These are phyloP conservation scores for Syzygium oleosum DNA, from an alignment of 345 rosid species.

Conservation along the genomic window DNA sequence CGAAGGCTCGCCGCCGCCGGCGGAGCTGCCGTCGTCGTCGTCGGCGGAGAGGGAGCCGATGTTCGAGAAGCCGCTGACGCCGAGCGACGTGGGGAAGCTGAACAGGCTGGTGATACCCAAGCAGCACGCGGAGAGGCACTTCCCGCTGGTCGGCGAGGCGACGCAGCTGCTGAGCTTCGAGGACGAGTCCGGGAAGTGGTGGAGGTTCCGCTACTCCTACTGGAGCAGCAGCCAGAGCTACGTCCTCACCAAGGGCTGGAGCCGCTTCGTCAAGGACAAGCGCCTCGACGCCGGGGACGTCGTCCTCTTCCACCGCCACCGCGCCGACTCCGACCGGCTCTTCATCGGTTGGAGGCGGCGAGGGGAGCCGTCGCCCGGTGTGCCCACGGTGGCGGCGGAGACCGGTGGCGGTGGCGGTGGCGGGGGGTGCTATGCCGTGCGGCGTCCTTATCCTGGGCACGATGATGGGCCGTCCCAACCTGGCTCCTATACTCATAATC, in stretches of 20 bases:
- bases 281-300: slow-evolving; percentile 76
- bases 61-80: slow-evolving; percentile 81
- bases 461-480: neutral
- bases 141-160: slow-evolving; percentile 27
- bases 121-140: slow-evolving; percentile 83
- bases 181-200: slow-evolving; percentile 77
- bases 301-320: slow-evolving; percentile 55
- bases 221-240: slow-evolving; percentile 92
- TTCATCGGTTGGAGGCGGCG: slow-evolving; percentile 75
- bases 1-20: neutral
- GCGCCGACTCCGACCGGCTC: slow-evolving; percentile 36
- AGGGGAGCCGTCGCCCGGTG: neutral
- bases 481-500: neutral
- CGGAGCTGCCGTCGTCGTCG: neutral
- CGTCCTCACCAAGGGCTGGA: slow-evolving; percentile 90
- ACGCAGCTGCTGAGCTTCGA: slow-evolving; percentile 49
- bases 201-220: slow-evolving; percentile 84
- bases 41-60: slow-evolving; percentile 26
- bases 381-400: neutral
- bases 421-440: neutral
- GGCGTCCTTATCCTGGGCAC: neutral
- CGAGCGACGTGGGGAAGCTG: slow-evolving; percentile 88
- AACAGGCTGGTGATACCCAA: slow-evolving; percentile 87
- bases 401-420: slow-evolving; percentile 4
- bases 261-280: slow-evolving; percentile 81